phyloP scores from a whole-genome alignment of 2,329 filamentous ascomycete genomes.

The Aspergillus nomiae region DNA sequence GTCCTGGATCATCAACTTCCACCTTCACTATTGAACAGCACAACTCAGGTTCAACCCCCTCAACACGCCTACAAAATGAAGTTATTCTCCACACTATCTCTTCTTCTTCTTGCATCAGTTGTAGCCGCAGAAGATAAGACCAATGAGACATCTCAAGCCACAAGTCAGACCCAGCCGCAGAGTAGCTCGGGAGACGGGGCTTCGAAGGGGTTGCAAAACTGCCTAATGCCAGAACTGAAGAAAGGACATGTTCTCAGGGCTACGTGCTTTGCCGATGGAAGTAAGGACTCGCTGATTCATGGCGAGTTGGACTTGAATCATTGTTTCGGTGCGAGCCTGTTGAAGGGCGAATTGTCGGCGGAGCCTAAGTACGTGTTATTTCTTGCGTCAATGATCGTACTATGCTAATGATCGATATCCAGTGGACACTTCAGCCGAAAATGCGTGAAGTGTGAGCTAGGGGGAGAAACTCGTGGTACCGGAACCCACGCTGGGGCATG shows the following conservation, averaged over 20 bases:
- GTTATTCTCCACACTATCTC: not conserved
- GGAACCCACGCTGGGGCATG: not conserved
- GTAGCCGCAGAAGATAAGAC: not conserved
- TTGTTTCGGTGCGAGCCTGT: not conserved
- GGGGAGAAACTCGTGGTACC: not conserved
- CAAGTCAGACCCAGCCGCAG: no score
- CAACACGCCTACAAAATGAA: not conserved
- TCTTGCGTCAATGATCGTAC: not conserved
- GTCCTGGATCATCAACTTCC: not conserved
- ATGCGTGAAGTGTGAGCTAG: not conserved
- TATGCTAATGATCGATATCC: not conserved
- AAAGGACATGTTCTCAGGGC: not conserved
- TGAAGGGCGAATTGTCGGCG: not conserved
- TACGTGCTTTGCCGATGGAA: not conserved
- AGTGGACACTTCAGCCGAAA: not conserved
- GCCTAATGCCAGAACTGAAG: not conserved
- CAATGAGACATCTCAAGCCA: no score
- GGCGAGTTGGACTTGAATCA: not conserved
- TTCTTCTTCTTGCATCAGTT: not conserved
- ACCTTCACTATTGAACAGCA: not conserved
- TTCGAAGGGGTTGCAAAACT: not conserved
- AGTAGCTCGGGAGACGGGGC: no score
- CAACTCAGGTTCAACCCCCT: not conserved
- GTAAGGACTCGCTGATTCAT: not conserved
- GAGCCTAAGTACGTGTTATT: not conserved